Evolutionary conservation across 176 grass and related monocot genomes (phyloP), one percentile per base, ranked within the genome.

Genomic region (Pontederia paniculata): DNA sequence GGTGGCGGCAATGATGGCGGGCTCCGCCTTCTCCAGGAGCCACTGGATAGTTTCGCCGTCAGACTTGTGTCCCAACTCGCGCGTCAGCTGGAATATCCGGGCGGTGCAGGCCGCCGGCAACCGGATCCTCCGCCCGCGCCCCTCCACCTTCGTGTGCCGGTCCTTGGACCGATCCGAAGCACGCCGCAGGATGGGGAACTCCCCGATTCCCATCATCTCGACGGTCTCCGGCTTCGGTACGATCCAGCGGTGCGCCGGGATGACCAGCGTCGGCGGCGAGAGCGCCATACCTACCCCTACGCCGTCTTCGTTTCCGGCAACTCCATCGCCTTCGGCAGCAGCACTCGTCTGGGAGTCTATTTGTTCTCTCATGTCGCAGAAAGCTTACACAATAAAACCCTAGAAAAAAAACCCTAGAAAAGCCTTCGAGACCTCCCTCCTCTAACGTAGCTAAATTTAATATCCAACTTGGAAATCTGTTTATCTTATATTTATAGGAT

Each of bases 41-140:
- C 54, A 56, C 19, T 23, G 8, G 54, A 28, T 56, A 12, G 54
- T 56, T 25, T 56, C 54, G 45, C 45, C 45, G 11, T 48, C 45
- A 14, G 45, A 48, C 15, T 48, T 48, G 45, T 48, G 45, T 12
- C 54, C 54, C 14, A 23, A 11, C 20, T 56, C 54, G 19, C 54
- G 21, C 9, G 54, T 56, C 15, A 56, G 18, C 21, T 56, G 54
- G 54, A 56, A 23, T 9, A 56, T 56, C 54, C 21, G 10, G 54
- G 54, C 54, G 54, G 54, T 21, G 21, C 54, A 56, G 19, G 54
- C 54, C 1, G 54, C 54, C 54, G 21, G 54, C 54, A 56, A 23
- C 18, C 18, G 21, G 54, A 56, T 56, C 19, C 54, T 2, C 18
- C 18, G 21, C 10, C 54, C 19, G 45, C 18, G 9, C 17, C 52